These are phyloP conservation scores for Entoloma clypeatum DNA, from an alignment of 1,284 basidiomycete genomes.

Conservation along the genomic window DNA sequence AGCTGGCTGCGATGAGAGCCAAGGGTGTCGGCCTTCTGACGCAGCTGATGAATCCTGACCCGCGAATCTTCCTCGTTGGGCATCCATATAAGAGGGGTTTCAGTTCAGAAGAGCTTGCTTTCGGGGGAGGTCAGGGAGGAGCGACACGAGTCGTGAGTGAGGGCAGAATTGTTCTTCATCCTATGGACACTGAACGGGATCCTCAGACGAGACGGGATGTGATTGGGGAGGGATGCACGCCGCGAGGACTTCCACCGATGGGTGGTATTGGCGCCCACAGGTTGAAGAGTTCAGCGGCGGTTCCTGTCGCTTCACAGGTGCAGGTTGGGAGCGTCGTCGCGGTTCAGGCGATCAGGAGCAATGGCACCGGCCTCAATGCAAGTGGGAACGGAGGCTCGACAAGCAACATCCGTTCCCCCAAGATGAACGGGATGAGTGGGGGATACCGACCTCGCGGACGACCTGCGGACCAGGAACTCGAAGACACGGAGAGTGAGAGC, in stretches of 20 bases:
- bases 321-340: constrained; percentile 40
- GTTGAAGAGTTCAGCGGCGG: constrained; percentile 63
- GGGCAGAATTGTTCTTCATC: no score
- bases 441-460: constrained; percentile 60
- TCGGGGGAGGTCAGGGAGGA: constrained; percentile 10
- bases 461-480: constrained; percentile 65
- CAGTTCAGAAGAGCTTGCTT: constrained; percentile 40
- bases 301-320: constrained; percentile 60
- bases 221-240: constrained; percentile 2
- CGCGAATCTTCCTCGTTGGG: constrained; percentile 50
- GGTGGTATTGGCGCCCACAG: constrained; percentile 19
- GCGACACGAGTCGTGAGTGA: not conserved
- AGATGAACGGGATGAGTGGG: constrained; percentile 31
- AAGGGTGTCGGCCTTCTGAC: constrained; percentile 53
- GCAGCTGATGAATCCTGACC: constrained; percentile 68
- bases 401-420: constrained; percentile 19
- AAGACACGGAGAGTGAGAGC: constrained; percentile 60
- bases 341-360: no score
- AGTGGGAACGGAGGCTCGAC: constrained; percentile 18
- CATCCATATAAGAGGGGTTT: constrained; percentile 57
- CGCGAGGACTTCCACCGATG: no score
- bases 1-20: constrained; percentile 39
- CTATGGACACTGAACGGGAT: not conserved
- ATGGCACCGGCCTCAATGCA: no score
- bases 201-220: not conserved